phyloP scores from a whole-genome alignment of 75 land plant species.

The Sequoia sempervirens region DNA sequence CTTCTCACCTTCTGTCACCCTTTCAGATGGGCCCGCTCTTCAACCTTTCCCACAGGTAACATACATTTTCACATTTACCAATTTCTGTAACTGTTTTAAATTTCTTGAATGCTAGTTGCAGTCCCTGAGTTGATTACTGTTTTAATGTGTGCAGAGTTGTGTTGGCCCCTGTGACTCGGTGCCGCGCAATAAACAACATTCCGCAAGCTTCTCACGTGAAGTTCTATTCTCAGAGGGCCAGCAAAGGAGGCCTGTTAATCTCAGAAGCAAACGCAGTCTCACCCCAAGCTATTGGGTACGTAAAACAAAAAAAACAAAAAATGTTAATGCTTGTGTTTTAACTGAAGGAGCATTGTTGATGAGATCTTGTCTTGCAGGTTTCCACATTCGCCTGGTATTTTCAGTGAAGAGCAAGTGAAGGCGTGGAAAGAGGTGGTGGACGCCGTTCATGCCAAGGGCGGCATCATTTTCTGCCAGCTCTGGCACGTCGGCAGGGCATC shows the following conservation, averaged over 20 bases:
- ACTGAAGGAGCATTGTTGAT: not conserved
- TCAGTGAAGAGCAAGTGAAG: constrained; percentile 49
- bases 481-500: constrained; percentile 82
- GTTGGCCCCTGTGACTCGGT: constrained; percentile 29
- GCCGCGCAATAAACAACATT: constrained; percentile 14
- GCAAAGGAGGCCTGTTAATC: constrained; percentile 22
- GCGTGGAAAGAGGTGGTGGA: constrained; percentile 74
- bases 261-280: constrained; percentile 19
- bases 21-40: not conserved
- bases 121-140: not conserved
- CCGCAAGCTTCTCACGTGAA: constrained; percentile 10
- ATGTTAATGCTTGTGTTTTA: not conserved
- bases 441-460: constrained; percentile 71
- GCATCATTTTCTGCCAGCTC: constrained; percentile 35
- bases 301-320: not conserved
- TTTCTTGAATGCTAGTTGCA: too few relatives aligned
- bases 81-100: too few relatives aligned
- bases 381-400: constrained; percentile 69
- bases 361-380: constrained; percentile 30
- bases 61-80: not conserved
- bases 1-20: not conserved
- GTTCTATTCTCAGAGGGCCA: constrained; percentile 25
- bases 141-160: constrained; percentile 13
- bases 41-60: constrained; percentile 4
- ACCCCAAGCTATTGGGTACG: constrained; percentile 6